A percentile compares a stretch with the other conserved stretches of the same genome.
Evolutionary conservation across 441 rosid genomes (phyloP).

Genomic region (Manihot esculenta): DNA sequence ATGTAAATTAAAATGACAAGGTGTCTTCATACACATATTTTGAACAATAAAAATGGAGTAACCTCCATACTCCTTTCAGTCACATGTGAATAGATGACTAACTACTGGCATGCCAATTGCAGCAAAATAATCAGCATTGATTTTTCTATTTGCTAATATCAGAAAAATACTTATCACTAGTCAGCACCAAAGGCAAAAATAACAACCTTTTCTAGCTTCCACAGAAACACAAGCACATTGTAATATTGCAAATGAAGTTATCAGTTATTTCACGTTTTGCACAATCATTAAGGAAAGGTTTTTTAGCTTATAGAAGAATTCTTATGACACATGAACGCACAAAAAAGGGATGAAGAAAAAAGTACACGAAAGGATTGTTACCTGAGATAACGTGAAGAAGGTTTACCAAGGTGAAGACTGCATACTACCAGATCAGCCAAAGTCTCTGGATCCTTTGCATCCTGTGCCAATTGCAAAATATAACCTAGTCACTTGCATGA

Average conservation of each 20-base stretch:
- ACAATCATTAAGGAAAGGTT: background rate
- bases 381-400: slow-evolving; percentile 86
- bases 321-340: no score
- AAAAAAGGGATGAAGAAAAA: background rate
- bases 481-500: background rate
- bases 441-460: slow-evolving; percentile 95
- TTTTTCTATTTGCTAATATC: no score
- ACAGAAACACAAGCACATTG: no score
- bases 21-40: no score
- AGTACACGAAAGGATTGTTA: slow-evolving; percentile 24
- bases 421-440: slow-evolving; percentile 86
- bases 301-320: background rate
- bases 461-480: slow-evolving; percentile 45
- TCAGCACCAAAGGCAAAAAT: background rate
- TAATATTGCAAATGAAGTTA: no score
- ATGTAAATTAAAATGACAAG: no score
- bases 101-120: no score
- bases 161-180: background rate
- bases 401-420: slow-evolving; percentile 89
- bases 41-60: no score
- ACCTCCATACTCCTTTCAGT: no score
- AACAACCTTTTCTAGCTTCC: background rate
- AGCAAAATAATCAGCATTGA: no score
- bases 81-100: no score
- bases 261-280: background rate